Conservation (phyloP, 768 basidiomycete genomes). For the Tylopilus balloui region DNA sequence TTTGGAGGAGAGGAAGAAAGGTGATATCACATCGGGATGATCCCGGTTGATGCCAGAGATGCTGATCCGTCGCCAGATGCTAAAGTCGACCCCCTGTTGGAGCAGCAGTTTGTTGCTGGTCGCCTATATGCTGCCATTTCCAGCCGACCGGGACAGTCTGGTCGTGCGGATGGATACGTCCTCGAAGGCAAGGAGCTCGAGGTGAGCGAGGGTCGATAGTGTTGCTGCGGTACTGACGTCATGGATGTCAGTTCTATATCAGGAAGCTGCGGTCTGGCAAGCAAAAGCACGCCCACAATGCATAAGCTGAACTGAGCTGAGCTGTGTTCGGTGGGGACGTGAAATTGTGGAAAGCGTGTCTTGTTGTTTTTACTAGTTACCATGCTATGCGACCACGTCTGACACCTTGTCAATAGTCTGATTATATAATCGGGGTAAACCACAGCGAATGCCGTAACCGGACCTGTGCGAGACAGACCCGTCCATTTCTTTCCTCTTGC, state of each 20-base stretch:
- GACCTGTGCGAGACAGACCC: constrained; percentile 20
- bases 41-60: not conserved
- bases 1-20: constrained; percentile 88
- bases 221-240: constrained; percentile 21
- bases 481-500: constrained; percentile 24
- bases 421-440: constrained; percentile 22
- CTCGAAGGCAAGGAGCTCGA: constrained; percentile 99
- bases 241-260: constrained; percentile 75
- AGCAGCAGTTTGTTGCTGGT: constrained; percentile 88
- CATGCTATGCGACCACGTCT: constrained; percentile 5
- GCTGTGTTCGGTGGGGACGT: too few species aligned
- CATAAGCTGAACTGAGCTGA: constrained; percentile 28
- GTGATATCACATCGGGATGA: constrained; percentile 36
- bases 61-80: constrained; percentile 50
- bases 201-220: constrained; percentile 40
- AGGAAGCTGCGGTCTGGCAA: constrained; percentile 91
- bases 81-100: constrained; percentile 87
- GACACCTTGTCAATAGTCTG: not conserved
- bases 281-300: constrained; percentile 81
- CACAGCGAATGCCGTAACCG: constrained; percentile 29
- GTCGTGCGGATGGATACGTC: constrained; percentile 94
- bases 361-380: not conserved
- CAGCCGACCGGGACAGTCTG: constrained; percentile 94
- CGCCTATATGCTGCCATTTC: constrained; percentile 92
- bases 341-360: not conserved